A percentile compares a stretch with the other conserved stretches of the same genome.
Evolutionary conservation across 192 early-diverging fungal genomes (phyloP).

Genomic region (Coemansia sp.): DNA sequence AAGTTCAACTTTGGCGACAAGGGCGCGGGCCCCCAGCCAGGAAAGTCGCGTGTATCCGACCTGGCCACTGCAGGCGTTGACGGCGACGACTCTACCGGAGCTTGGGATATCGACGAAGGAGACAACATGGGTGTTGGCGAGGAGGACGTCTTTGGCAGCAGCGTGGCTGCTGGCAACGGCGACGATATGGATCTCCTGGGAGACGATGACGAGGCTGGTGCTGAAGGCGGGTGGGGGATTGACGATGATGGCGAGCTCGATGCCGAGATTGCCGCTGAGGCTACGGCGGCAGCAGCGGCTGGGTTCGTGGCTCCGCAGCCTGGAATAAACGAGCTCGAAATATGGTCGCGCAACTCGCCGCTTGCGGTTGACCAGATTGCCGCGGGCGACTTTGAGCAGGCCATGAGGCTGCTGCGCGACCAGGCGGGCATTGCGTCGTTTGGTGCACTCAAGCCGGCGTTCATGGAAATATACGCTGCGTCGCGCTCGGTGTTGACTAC

Average conservation of each 20-base stretch:
- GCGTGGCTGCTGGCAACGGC: slow-evolving; percentile 45
- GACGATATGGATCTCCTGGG: slow-evolving; percentile 48
- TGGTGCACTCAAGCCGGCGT: slow-evolving; percentile 83
- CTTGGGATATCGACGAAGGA: slow-evolving; percentile 73
- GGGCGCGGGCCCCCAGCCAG: slow-evolving; percentile 41
- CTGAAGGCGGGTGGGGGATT: slow-evolving; percentile 80
- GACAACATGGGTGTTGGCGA: slow-evolving; percentile 55
- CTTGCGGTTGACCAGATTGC: slow-evolving; percentile 92
- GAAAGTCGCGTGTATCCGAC: slow-evolving; percentile 55
- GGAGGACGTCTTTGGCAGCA: slow-evolving; percentile 15
- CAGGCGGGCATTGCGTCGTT: slow-evolving; percentile 95
- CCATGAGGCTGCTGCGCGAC: slow-evolving; percentile 90
- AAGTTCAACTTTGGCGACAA: slow-evolving; percentile 60
- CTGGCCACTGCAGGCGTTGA: slow-evolving; percentile 57
- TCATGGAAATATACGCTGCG: slow-evolving; percentile 81
- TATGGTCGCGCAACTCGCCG: slow-evolving; percentile 83
- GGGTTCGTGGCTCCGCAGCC: slow-evolving; percentile 71
- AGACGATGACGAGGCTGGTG: slow-evolving; percentile 55
- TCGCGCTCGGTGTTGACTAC: slow-evolving; percentile 63
- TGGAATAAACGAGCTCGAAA: slow-evolving; percentile 67
- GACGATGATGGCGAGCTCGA: slow-evolving; percentile 77
- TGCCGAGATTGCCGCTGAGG: slow-evolving; percentile 58
- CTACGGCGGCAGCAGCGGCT: slow-evolving; percentile 51
- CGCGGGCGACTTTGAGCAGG: slow-evolving; percentile 91
- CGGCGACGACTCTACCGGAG: slow-evolving; percentile 59